Evolutionary conservation across 495 filamentous ascomycete species (phyloP).

Genomic region (Chaetomidium leptoderma): DNA sequence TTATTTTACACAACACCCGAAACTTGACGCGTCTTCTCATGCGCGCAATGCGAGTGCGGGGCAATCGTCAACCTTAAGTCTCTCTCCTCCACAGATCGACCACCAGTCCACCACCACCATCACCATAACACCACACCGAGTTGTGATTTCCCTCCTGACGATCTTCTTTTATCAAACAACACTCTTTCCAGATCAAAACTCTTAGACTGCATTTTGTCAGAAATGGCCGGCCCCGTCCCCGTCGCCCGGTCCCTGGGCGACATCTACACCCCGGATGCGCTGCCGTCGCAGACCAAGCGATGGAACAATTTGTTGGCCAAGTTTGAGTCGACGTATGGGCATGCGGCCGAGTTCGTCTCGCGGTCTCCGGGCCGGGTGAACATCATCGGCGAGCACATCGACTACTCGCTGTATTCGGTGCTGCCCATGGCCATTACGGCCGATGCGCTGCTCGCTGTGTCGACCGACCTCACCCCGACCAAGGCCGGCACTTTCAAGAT

Average conservation of each 20-base stretch:
- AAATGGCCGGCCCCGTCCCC: constrained; percentile 57
- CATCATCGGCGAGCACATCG: constrained; percentile 98
- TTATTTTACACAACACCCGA: neutral
- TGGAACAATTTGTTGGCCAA: constrained; percentile 67
- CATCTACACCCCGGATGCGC: constrained; percentile 63
- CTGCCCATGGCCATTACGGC: constrained; percentile 91
- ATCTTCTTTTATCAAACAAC: neutral
- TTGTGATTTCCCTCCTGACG: neutral
- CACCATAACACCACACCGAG: too few species aligned
- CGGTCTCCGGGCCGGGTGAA: constrained; percentile 93
- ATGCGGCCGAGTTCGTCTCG: constrained; percentile 72
- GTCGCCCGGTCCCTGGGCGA: constrained; percentile 55
- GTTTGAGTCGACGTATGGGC: constrained; percentile 70
- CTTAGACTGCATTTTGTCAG: too few species aligned
- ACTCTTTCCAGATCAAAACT: neutral
- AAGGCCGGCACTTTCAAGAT: constrained; percentile 38
- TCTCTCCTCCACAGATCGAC: too few species aligned
- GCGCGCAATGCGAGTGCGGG: too few species aligned
- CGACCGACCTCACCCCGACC: constrained; percentile 46
- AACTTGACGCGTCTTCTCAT: neutral
- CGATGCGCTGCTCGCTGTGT: constrained; percentile 85
- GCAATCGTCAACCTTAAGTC: too few species aligned
- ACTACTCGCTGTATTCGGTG: constrained; percentile 95
- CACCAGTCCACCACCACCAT: too few species aligned
- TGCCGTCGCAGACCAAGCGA: constrained; percentile 54